These are phyloP conservation scores for Aspergillus novofumigatus DNA, from an alignment of 2,329 filamentous ascomycete species.

Conservation along the genomic window DNA sequence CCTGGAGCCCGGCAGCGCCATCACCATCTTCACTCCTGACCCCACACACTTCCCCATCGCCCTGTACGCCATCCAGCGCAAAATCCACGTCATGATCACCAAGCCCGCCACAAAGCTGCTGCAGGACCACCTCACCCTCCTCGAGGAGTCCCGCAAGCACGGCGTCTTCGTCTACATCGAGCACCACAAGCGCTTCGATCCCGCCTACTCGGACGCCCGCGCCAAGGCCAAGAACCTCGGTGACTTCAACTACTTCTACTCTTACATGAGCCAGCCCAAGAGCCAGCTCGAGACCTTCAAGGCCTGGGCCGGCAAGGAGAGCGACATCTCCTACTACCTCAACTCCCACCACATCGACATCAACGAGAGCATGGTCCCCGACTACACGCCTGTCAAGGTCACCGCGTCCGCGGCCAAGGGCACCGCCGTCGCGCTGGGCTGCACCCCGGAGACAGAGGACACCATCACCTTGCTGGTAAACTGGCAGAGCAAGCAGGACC, in stretches of 20 bases:
- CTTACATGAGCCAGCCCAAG: constrained; percentile 92
- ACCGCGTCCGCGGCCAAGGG: constrained; percentile 77
- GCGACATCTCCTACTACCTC: constrained; percentile 92
- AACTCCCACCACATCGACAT: constrained; percentile 94
- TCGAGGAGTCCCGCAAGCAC: constrained; percentile 66
- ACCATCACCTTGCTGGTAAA: constrained; percentile 88
- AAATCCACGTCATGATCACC: constrained; percentile 87
- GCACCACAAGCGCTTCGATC: constrained; percentile 95
- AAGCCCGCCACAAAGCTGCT: constrained; percentile 89
- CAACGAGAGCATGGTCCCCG: constrained; percentile 85
- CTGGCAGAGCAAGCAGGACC: constrained; percentile 71
- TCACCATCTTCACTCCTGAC: constrained; percentile 95
- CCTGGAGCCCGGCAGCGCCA: constrained; percentile 75
- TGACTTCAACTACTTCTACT: constrained; percentile 98
- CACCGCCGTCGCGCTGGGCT: constrained; percentile 73
- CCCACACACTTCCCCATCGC: constrained; percentile 91
- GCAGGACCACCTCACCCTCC: constrained; percentile 70
- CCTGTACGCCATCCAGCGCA: constrained; percentile 81
- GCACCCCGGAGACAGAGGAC: constrained; percentile 77
- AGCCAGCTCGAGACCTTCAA: constrained; percentile 91
- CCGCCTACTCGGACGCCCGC: constrained; percentile 83
- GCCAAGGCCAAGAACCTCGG: constrained; percentile 72
- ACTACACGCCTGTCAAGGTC: constrained; percentile 72
- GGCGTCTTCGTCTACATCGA: constrained; percentile 89
- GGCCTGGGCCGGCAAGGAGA: constrained; percentile 86